A percentile compares a stretch with the other conserved stretches of the same genome.
Conservation (phyloP, 306 rosid genomes). For the Dicorynia guianensis region DNA sequence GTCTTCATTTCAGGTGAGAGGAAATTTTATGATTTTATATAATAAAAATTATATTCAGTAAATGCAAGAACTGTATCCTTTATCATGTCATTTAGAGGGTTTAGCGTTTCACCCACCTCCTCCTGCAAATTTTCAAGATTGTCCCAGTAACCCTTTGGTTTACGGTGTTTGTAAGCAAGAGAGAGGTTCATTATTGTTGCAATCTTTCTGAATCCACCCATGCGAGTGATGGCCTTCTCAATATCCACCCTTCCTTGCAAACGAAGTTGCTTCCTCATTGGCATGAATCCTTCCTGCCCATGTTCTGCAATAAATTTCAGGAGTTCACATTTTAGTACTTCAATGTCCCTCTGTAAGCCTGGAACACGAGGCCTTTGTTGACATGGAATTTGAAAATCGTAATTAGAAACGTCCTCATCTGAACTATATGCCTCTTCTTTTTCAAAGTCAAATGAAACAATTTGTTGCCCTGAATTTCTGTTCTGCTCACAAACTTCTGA, state of each 20-base stretch:
- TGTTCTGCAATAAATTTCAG: conserved; percentile 74
- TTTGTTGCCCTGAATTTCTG: conserved; percentile 40
- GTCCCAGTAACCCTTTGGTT: conserved; percentile 95
- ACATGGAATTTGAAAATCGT: conserved; percentile 46
- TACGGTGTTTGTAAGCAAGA: conserved; percentile 82
- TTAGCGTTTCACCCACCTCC: conserved; percentile 53
- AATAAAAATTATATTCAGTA: not conserved
- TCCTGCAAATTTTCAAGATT: conserved; percentile 75
- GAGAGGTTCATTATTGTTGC: conserved; percentile 76
- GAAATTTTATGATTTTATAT: too few relatives aligned
- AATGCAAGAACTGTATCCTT: not conserved
- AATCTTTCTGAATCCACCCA: conserved; percentile 87
- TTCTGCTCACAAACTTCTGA: conserved; percentile 42
- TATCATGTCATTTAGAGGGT: too few relatives aligned
- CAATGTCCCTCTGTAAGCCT: conserved; percentile 80
- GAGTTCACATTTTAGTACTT: conserved; percentile 76
- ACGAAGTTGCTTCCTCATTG: conserved; percentile 91
- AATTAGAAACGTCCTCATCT: conserved; percentile 38
- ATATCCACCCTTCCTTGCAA: conserved; percentile 80
- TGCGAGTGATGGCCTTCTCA: conserved; percentile 86
- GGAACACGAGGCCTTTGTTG: conserved; percentile 76
- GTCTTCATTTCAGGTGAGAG: too few relatives aligned
- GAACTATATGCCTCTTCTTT: conserved; percentile 34
- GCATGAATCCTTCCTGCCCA: conserved; percentile 94
- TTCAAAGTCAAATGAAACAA: conserved; percentile 40